A percentile compares a stretch with the other conserved stretches of the same genome.
These are phyloP conservation scores for Saccharomycodes ludwigii DNA, from an alignment of 805 yeast genomes.

Conservation along the genomic window DNA sequence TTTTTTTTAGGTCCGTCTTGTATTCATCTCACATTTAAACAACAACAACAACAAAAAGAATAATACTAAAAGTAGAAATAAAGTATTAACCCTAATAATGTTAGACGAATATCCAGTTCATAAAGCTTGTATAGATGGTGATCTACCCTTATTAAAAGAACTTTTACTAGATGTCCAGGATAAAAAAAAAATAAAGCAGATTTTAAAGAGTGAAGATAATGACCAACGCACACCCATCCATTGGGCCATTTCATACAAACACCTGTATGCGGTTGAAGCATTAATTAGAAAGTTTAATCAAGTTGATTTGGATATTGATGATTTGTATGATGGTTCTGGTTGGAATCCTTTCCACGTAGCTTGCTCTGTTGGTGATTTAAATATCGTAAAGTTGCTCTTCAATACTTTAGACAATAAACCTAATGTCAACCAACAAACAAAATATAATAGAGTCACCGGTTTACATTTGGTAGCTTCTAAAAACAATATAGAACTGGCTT, in stretches of 20 bases:
- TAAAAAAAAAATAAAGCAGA: background rate
- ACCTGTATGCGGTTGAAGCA: slow-evolving; percentile 35
- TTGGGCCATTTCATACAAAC: slow-evolving; percentile 72
- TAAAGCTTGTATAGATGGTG: slow-evolving; percentile 56
- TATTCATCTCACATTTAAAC: too few relatives aligned
- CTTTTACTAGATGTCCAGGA: slow-evolving; percentile 24
- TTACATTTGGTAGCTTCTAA: slow-evolving; percentile 71
- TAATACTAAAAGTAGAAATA: too few relatives aligned
- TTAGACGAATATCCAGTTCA: slow-evolving; percentile 32
- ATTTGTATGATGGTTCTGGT: slow-evolving; percentile 57
- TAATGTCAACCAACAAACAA: slow-evolving; percentile 48
- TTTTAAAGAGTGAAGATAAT: slow-evolving; percentile 36
- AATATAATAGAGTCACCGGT: slow-evolving; percentile 56
- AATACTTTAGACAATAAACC: slow-evolving; percentile 36
- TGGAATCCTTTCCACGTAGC: slow-evolving; percentile 88
- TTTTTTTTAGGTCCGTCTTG: too few relatives aligned
- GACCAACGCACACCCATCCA: slow-evolving; percentile 76
- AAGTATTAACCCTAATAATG: too few relatives aligned
- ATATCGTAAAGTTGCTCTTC: slow-evolving; percentile 39
- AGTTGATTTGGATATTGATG: slow-evolving; percentile 47
- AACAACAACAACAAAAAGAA: too few relatives aligned
- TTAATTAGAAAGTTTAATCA: slow-evolving; percentile 24
- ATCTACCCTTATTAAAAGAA: slow-evolving; percentile 37
- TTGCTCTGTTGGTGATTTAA: slow-evolving; percentile 54
- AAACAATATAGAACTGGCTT: slow-evolving; percentile 41